Base-by-base conservation (phyloP, 768 basidiomycete species). In the Chalciporus piperatus region DNA sequence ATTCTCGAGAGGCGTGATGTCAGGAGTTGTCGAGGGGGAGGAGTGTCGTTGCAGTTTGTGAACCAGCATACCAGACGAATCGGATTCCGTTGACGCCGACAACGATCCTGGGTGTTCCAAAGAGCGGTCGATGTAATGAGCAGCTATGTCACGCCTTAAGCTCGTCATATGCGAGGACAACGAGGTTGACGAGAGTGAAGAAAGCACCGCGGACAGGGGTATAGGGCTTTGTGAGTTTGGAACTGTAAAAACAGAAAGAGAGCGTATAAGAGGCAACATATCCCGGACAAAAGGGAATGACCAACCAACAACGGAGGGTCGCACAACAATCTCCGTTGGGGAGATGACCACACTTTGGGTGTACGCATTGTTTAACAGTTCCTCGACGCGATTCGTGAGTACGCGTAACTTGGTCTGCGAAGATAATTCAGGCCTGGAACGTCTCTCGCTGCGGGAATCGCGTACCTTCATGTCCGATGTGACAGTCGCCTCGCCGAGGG, bases 281-380 rank as follows among this genome's bases (percentile, higher is more conserved):
- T 16, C n/a, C 17, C 9, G 37, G 33, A 45, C 30, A 45, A 58
- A 61, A 19, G 47, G 74, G 75, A 72, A 70, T 70, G 41, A 64
- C 72, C 23, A 37, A 74, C 79, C 74, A 56, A 68, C 76, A n/a
- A 87, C 75, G 23, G 74, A 73, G 12, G 78, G 69, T 47, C 70
- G 72, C 45, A 90, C 74, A 25, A 70, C 66, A 25, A 89, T 58
- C 52, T 76, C 74, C 14, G 73, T 73, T 4, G 78, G 69, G 22
- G 77, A 75, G 25, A 87, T 64, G 3, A 74, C 60, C 22, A 91
- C 66, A 60, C 84, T 76, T 59, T 82, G 76, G 19, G 78, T 67
- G 60, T 82, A 90, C 3, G 84, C 85, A 42, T 88, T 82, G 56
- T 75, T 79, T 20, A 92, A 73, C 59, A 89, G 83, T 54, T 91